Conservation (phyloP, 2,329 filamentous ascomycete genomes). For the Corniculantispora saksenae region DNA sequence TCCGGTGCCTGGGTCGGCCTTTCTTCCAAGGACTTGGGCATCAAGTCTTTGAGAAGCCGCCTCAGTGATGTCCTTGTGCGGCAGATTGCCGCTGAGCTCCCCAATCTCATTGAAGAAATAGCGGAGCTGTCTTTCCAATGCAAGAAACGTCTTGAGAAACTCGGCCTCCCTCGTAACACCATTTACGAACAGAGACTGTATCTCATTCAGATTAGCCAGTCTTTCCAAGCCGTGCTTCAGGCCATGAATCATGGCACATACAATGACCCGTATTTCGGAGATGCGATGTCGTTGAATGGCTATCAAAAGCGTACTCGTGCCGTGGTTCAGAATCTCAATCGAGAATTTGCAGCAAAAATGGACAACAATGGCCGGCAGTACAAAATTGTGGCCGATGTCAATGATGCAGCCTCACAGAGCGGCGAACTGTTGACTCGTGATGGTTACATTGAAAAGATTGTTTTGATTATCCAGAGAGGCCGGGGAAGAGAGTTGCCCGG, state of each 20-base stretch:
- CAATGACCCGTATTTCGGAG: conserved; percentile 51
- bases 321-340: conserved; percentile 51
- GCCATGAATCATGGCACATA: conserved; percentile 55
- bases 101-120: conserved; percentile 46
- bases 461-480: conserved; percentile 24
- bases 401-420: too few relatives aligned
- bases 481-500: conserved; percentile 48
- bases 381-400: too few relatives aligned
- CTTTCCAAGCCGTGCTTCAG: conserved; percentile 46
- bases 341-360: conserved; percentile 49
- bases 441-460: conserved; percentile 27
- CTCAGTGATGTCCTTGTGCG: conserved; percentile 52
- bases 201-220: conserved; percentile 46
- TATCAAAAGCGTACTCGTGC: conserved; percentile 53
- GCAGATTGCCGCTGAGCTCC: conserved; percentile 49
- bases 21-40: conserved; percentile 42
- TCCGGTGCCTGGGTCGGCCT: conserved; percentile 41
- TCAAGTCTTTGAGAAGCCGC: conserved; percentile 46
- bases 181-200: conserved; percentile 48
- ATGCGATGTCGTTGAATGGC: conserved; percentile 31
- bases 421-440: conserved; percentile 22
- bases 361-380: conserved; percentile 41
- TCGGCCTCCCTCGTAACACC: conserved; percentile 52
- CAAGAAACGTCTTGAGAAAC: conserved; percentile 38
- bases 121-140: conserved; percentile 36